Evolutionary conservation across 305 asterid species (phyloP).

Genomic region (Fraxinus ornus): DNA sequence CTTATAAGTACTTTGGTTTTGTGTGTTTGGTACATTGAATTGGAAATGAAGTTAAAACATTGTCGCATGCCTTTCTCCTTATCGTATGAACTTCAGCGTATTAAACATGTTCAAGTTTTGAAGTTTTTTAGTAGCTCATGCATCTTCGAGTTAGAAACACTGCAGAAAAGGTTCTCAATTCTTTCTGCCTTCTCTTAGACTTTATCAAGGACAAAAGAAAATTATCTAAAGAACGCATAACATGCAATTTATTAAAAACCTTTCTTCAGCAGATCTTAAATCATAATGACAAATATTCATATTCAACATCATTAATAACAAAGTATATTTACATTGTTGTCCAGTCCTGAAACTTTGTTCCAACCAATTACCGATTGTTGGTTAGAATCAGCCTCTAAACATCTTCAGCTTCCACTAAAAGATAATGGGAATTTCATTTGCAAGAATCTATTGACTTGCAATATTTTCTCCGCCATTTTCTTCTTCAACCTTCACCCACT

Average conservation of each 20-base stretch:
- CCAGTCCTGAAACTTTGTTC: not conserved
- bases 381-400: conserved; percentile 2
- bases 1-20: not conserved
- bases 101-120: not conserved
- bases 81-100: no score
- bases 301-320: not conserved
- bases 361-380: not conserved
- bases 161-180: not conserved
- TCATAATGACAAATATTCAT: not conserved
- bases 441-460: conserved; percentile 26
- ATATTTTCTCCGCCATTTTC: conserved; percentile 52
- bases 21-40: not conserved
- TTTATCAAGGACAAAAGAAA: not conserved
- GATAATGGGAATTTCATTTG: not conserved
- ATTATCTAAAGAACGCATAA: not conserved
- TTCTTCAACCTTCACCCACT: conserved; percentile 66
- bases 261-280: not conserved
- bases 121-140: not conserved
- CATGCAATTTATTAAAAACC: not conserved
- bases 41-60: not conserved
- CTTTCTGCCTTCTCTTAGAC: not conserved
- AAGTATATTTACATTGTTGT: not conserved
- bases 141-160: not conserved
- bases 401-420: conserved; percentile 16
- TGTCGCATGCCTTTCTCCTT: not conserved